Evolutionary conservation across 2,329 filamentous ascomycete genomes (phyloP).

Genomic region (Ophiognomonia clavigignenti-juglandacearum): DNA sequence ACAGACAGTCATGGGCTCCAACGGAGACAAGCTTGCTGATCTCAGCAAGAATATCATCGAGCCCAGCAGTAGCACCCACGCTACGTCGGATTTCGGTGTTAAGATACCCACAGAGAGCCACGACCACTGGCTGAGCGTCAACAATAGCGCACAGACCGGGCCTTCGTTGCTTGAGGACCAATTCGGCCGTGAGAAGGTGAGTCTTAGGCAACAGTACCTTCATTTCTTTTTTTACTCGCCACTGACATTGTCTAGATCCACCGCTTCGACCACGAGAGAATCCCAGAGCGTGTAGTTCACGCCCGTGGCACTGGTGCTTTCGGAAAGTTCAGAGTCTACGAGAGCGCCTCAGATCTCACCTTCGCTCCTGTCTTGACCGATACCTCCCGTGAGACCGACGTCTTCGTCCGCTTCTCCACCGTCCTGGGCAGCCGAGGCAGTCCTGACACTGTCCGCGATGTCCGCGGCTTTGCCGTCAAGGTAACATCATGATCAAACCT

Average conservation of each 20-base stretch:
- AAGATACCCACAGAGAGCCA: constrained; percentile 59
- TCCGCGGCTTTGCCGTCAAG: constrained; percentile 75
- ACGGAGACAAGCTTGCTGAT: constrained; percentile 55
- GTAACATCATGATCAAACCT: too few species aligned
- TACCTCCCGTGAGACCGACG: constrained; percentile 54
- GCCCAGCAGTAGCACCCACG: constrained; percentile 49
- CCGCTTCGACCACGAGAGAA: constrained; percentile 63
- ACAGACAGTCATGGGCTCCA: constrained; percentile 35
- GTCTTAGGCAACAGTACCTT: background rate
- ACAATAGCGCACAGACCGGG: constrained; percentile 57
- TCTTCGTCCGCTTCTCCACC: constrained; percentile 74
- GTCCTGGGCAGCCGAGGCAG: constrained; percentile 70
- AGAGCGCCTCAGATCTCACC: constrained; percentile 59
- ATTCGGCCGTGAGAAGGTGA: constrained; percentile 68
- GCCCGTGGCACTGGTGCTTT: constrained; percentile 27
- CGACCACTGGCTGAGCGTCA: constrained; percentile 72
- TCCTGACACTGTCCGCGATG: constrained; percentile 78
- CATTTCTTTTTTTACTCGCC: background rate
- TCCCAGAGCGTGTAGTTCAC: constrained; percentile 28
- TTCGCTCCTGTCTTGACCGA: constrained; percentile 61
- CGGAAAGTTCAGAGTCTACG: constrained; percentile 58
- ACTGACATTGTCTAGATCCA: constrained; percentile 46
- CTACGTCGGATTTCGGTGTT: constrained; percentile 75
- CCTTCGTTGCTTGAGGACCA: constrained; percentile 68
- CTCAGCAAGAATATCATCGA: constrained; percentile 55